Evolutionary conservation across 371 early-diverging fungal genomes (phyloP), one percentile per base, ranked within the genome.

Genomic region (Mucor racemosus): DNA sequence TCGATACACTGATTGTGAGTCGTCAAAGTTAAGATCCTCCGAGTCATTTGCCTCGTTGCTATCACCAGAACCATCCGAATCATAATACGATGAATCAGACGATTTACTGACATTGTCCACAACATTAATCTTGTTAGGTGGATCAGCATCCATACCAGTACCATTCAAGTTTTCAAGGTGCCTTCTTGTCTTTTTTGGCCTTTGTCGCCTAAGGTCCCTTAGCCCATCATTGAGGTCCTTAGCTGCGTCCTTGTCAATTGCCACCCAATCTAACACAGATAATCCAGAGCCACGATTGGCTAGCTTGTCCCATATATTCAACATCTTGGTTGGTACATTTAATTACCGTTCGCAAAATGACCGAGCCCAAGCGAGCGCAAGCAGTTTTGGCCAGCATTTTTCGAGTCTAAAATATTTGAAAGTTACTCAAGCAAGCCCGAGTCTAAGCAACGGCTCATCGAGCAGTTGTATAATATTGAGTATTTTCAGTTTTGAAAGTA

Each of bases 201-300:
- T 50, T 53, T 48, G 39, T 3, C 4, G 5, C 7, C 33, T 14
- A 17, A 64, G 14, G 9, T 44, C 48, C 0, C 58, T 3, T 0
- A 74, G 26, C 5, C 69, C 74, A 56, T 74, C 69, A 3, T 64
- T 34, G 0, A 74, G 3, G 36, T 74, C 69, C 1, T 33, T 1
- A 1, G 61, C 50, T 13, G 69, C 67, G 4, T 40, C 34, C n/a
- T 64, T 66, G 42, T 73, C 73, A 40, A 73, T 21, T 2, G 66
- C 50, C 0, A 69, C 4, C 69, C 69, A 69, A 14, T 74, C 64
- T 0, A 60, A 36, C 26, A 74, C 21, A 13, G 55, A 57, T 0
- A 74, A 19, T 1, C 74, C 69, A 17, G 74, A 31, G 35, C 69
- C 62, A 0, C 42, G 19, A 5, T 58, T 36, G 0, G 33, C 5